Percentiles rank a stretch among this genome's conserved stretches.
Conservation (phyloP, 1,139 yeast genomes). For the Saccharomycopsis hybrid region DNA sequence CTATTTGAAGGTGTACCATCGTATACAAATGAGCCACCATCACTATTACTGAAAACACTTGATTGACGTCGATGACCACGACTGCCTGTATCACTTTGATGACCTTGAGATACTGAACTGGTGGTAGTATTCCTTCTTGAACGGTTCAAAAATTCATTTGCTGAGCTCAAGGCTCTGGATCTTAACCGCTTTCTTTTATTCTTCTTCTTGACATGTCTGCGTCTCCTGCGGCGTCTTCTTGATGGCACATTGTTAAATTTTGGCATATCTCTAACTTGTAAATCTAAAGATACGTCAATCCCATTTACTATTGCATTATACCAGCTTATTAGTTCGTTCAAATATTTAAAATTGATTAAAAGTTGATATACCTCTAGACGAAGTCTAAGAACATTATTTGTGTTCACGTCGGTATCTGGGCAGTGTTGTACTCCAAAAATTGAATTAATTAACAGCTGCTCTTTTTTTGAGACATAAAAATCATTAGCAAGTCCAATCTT, state of each 20-base stretch:
- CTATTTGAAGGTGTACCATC: not conserved
- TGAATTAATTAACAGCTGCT: conserved; percentile 1
- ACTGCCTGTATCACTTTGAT: not conserved
- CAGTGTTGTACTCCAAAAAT: conserved; percentile 29
- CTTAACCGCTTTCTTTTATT: conserved; percentile 1
- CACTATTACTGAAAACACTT: conserved; percentile 5
- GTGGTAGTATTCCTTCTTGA: conserved; percentile 12
- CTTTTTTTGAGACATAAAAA: conserved; percentile 38
- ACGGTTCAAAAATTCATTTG: conserved; percentile 13
- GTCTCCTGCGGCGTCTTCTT: conserved; percentile 43
- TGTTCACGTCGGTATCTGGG: conserved; percentile 23
- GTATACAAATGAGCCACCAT: not conserved
- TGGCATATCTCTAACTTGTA: conserved; percentile 55
- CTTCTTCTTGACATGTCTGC: conserved; percentile 22
- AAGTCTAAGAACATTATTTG: conserved; percentile 43
- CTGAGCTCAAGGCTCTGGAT: conserved; percentile 17
- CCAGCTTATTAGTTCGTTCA: conserved; percentile 63
- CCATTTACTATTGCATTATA: conserved; percentile 53
- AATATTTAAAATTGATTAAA: conserved; percentile 46
- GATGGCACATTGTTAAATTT: conserved; percentile 69
- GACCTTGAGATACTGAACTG: conserved; percentile 1
- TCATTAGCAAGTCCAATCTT: conserved; percentile 64
- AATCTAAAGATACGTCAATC: conserved; percentile 57
- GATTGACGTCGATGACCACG: conserved; percentile 7
- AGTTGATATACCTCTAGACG: conserved; percentile 67